These are phyloP conservation scores for Dillenia turbinata DNA, from an alignment of 164 flowering plant species.

Conservation along the genomic window DNA sequence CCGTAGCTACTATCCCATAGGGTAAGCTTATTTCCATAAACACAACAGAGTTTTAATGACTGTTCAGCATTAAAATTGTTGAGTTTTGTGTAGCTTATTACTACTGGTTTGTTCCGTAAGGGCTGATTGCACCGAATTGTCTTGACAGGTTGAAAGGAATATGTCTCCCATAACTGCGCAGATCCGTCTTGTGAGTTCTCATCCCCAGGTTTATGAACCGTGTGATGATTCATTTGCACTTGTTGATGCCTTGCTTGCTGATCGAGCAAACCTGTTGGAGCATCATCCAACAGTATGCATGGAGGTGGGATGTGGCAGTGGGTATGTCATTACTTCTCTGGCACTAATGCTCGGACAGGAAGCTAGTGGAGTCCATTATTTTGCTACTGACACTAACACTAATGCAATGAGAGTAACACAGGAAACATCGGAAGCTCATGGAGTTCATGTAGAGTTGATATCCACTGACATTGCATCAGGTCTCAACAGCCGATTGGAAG, in stretches of 20 bases:
- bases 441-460: conserved; percentile 73
- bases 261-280: conserved; percentile 50
- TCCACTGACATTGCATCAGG: conserved; percentile 61
- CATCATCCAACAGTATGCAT: conserved; percentile 66
- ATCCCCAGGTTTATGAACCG: conserved; percentile 91
- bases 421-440: conserved; percentile 73
- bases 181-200: conserved; percentile 72
- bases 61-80: no score
- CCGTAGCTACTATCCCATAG: no score
- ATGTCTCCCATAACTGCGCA: conserved; percentile 56
- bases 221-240: conserved; percentile 95
- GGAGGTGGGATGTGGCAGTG: conserved; percentile 95
- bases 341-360: conserved; percentile 66
- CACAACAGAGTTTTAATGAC: no score
- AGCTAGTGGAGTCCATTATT: conserved; percentile 30
- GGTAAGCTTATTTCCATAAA: no score
- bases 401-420: conserved; percentile 57
- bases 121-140: background rate
- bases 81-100: no score
- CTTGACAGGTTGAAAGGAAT: conserved; percentile 19
- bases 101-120: no score
- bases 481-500: conserved; percentile 47
- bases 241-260: conserved; percentile 89
- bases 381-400: conserved; percentile 89
- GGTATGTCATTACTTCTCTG: conserved; percentile 85